Conservation (phyloP, 1,284 basidiomycete species). For the Marasmius fiardii region DNA sequence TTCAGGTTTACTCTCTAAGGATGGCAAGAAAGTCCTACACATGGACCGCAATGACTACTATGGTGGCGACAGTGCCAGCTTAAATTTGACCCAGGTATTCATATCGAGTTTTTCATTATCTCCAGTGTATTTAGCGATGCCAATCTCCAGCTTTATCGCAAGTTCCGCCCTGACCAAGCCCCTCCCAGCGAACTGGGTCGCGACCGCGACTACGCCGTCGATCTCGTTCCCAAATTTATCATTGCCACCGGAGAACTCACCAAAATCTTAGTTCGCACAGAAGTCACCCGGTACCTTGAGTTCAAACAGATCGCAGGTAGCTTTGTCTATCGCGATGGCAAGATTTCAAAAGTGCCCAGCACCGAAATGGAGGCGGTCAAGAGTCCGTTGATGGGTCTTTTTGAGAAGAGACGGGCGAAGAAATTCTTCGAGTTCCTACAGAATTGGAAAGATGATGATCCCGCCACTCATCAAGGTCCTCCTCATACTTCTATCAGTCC, state of each 20-base stretch:
- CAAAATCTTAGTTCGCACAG: constrained; percentile 98
- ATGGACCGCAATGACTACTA: constrained; percentile 99
- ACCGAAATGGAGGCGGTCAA: constrained; percentile 97
- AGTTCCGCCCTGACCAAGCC: constrained; percentile 81
- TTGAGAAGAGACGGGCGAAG: constrained; percentile 97
- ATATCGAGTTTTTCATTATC: constrained; percentile 2
- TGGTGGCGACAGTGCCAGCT: constrained; percentile 94
- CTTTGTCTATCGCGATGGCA: constrained; percentile 96
- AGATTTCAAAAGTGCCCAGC: constrained; percentile 96
- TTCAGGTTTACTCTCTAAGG: constrained; percentile 94
- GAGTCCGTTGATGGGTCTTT: constrained; percentile 95
- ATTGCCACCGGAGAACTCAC: constrained; percentile 98
- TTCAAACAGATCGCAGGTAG: constrained; percentile 99
- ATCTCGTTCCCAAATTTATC: constrained; percentile 96
- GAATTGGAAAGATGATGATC: constrained; percentile 92
- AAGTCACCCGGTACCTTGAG: constrained; percentile 98
- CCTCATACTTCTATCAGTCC: constrained; percentile 3
- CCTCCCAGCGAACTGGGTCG: constrained; percentile 82
- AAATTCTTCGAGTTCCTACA: constrained; percentile 99
- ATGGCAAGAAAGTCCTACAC: constrained; percentile 99
- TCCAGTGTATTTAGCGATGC: constrained; percentile 19
- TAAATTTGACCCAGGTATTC: constrained; percentile 92
- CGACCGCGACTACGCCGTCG: constrained; percentile 94
- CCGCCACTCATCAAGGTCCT: constrained; percentile 91
- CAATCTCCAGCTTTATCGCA: constrained; percentile 81